Base-by-base conservation (phyloP, 345 rosid genomes). In the Lepidium sativum region DNA sequence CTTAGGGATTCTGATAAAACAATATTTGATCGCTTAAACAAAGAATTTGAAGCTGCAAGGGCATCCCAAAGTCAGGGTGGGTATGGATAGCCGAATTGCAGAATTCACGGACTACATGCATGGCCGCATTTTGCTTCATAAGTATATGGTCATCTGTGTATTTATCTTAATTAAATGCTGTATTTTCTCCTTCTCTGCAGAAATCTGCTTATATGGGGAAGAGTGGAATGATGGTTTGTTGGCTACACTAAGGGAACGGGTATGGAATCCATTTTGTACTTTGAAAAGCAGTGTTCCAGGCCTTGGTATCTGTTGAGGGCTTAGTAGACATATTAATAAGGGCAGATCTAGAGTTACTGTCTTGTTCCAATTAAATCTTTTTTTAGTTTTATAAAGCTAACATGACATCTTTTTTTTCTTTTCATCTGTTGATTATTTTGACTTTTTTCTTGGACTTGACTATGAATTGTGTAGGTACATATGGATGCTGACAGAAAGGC, bases 191-290 rank as follows among this genome's bases (percentile, higher is more conserved):
- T 63, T 33, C 68, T 56, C 32, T 75, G 76, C 84, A 84, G 99
- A 90, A 80, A 70, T 88, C 70, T 67, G 55, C 75, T 70, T 90
- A 72, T 82, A 87, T 62, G 96, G 90, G 54, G 97, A 86, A 68
- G 84, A 86, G 72, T 92, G 98, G 98, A 87, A 86, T 76, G 96
- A 92, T 68, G 97, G 98, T 49, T 80, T 92, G 35, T 65, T 89
- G 66, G 97, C 98, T 69, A 92, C 96, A 21, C 72, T 89, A 70
- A 86, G 97, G 79, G 98, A 92, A 69, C 80, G 82, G 96, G 98
- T 92, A 84, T 67, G 77, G 6, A 16, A 23, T 58, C 60, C 54
- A 32, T 60, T 73, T 3, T 54, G 27, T 65, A 12, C 70, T 60
- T 53, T 63, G 50, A 59, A 44, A 18, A 45, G 29, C 41, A 44